Percentiles rank a stretch among this genome's conserved stretches.
Evolutionary conservation across 352 stramenopile species (phyloP).

Genomic region (Peronospora destructor): DNA sequence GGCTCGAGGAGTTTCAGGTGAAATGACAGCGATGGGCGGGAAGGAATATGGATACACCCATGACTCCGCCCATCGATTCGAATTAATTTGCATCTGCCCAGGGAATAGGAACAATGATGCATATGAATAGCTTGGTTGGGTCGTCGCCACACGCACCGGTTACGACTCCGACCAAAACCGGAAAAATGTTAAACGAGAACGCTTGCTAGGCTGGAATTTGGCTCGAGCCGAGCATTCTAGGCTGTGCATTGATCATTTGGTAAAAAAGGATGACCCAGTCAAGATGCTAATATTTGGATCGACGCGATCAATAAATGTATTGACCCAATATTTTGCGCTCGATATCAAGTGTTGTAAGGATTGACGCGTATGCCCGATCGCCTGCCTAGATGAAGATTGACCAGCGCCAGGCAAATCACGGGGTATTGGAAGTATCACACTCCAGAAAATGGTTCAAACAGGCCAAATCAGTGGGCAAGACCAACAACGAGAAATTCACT

Average conservation of each 20-base stretch:
- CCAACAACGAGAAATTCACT: background rate
- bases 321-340: background rate
- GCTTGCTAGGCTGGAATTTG: too few relatives aligned
- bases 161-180: too few relatives aligned
- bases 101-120: too few relatives aligned
- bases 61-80: too few relatives aligned
- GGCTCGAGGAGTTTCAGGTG: too few relatives aligned
- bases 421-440: background rate
- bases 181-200: slow-evolving; percentile 88
- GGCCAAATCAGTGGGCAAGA: background rate
- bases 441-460: background rate
- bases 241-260: background rate
- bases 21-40: too few relatives aligned
- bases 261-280: background rate
- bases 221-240: too few relatives aligned
- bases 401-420: background rate
- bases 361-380: background rate
- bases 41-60: too few relatives aligned
- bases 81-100: too few relatives aligned
- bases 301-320: background rate
- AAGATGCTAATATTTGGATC: background rate
- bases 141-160: too few relatives aligned
- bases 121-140: too few relatives aligned
- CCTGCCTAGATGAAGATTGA: background rate
- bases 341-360: background rate